Conservation (phyloP, 371 early-diverging fungal species). For the Apophysomyces trapeziformis region DNA sequence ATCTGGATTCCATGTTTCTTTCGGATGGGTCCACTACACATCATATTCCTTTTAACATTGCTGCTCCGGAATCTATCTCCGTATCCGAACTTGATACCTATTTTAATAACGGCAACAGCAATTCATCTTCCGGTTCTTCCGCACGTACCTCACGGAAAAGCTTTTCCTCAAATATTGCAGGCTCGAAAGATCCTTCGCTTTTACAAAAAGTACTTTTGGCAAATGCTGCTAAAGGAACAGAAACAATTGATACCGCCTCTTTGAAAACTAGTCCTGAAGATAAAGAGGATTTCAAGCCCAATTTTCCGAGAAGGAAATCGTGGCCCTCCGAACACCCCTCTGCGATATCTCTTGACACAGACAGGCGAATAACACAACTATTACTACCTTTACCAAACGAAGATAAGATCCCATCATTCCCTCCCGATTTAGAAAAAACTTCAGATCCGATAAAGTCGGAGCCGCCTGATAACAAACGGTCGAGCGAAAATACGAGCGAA, state of each 20-base stretch:
- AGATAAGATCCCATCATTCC: neutral
- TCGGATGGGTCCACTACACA: slow-evolving; percentile 32
- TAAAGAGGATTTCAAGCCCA: neutral
- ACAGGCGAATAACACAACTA: neutral
- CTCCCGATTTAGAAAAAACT: neutral
- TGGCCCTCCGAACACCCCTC: slow-evolving; percentile 19
- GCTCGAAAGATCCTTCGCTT: slow-evolving; percentile 25
- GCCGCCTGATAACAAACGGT: neutral
- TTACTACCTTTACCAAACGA: neutral
- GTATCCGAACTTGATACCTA: slow-evolving; percentile 52
- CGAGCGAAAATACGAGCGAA: neutral
- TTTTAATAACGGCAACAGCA: slow-evolving; percentile 28
- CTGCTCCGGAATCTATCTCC: slow-evolving; percentile 52
- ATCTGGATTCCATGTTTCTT: slow-evolving; percentile 49
- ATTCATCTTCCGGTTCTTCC: slow-evolving; percentile 14
- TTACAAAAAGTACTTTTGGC: slow-evolving; percentile 42
- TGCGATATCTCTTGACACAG: neutral
- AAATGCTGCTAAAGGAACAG: slow-evolving; percentile 17
- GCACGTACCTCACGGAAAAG: slow-evolving; percentile 25
- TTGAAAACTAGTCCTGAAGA: neutral
- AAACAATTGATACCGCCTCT: neutral
- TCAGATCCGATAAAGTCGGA: too few species aligned
- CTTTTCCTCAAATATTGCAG: slow-evolving; percentile 16
- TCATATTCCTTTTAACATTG: slow-evolving; percentile 40
- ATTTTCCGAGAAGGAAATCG: slow-evolving; percentile 17